Base-by-base conservation (phyloP, 192 early-diverging fungal genomes). In the Spizellomyces sp. region DNA sequence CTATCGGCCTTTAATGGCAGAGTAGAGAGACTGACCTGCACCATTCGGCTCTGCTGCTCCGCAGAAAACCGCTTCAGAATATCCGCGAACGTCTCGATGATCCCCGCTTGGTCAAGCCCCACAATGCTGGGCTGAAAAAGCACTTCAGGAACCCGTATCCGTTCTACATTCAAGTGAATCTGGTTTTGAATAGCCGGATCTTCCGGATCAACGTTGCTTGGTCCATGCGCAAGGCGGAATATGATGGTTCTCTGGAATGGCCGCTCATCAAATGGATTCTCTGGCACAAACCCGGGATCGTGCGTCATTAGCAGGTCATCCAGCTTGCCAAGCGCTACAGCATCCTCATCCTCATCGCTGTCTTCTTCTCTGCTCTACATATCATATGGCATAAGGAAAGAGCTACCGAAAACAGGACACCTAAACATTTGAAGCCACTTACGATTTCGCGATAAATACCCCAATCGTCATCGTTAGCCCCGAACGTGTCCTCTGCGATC, bases 381-480 rank as follows among this genome's bases (percentile, higher is more conserved):
- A 48, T 12, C 50, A n/a, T 2, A 54, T 19, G 50, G 7, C 0
- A 27, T n/a, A 10, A 71, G 55, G 69, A 45, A 67, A n/a, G n/a
- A n/a, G n/a, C n/a, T n/a, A n/a, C n/a, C 17, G 12, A 54, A 43
- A 56, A 52, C 44, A 15, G 44, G 44, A 48, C 19, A 15, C 17
- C 0, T 54, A 54, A 54, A 0, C 50, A 0, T 54, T 36, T 36
- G 27, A 2, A 0, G 10, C 12, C 15, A 73, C 87, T 78, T 87
- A 91, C 91, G 64, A 97, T 94, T 73, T 93, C 91, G 48, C 92
- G 85, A 71, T 97, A 97, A 47, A 97, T 85, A 75, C 88, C 87
- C 95, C 95, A 97, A 77, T 96, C 94, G 8, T 89, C 91, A 73
- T 95, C 94, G 66, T 95, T 91, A 6, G 89, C 90, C n/a, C 95